Base-by-base conservation (phyloP, 495 filamentous ascomycete species). In the Sabuloglossum arenarium region DNA sequence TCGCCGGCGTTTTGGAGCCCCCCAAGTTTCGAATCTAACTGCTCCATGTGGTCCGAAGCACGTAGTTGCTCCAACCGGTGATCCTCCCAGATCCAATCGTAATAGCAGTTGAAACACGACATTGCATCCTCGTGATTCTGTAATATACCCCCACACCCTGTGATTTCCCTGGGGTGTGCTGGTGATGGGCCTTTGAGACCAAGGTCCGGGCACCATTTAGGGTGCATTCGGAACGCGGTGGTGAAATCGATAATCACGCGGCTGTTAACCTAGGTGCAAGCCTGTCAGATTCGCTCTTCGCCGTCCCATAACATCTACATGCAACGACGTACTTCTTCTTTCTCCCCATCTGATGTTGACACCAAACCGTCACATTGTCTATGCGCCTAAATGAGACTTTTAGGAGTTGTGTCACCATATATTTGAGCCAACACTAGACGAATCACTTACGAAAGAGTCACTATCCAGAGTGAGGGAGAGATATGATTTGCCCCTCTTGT, bases 181-280 rank as follows among this genome's bases (percentile, higher is more conserved):
- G 34, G 6, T 39, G 34, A 39, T 3, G 34, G 6, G 34, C 34
- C 34, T 16, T 39, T 39, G 12, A 61, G 54, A 4, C 60, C 58
- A 39, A 61, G 57, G 29, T 58, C 56, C 4, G 60, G 59, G 4
- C 24, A 23, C 10, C 37, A 24, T 32, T 61, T 34, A 4, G 61
- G 56, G 39, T 62, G 49, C 32, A 57, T 58, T 39, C 47, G 56
- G 34, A 58, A 75, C 0, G 71, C 75, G 43, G 71, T 67, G 9
- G 62, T 63, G 52, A 73, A 70, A 52, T 78, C 75, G 14, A 76
- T 66, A 11, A 78, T 71, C 47, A 76, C 69, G 31, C 75, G 66
- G 58, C 74, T 70, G 12, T 76, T 69, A 6, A 77, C 54, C 64
- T 67, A 16, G 8, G 34, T 16, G 14, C 34, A 39, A 39, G 5